Evolutionary conservation across 2,329 filamentous ascomycete species (phyloP).

Genomic region (Claviceps arundinis): DNA sequence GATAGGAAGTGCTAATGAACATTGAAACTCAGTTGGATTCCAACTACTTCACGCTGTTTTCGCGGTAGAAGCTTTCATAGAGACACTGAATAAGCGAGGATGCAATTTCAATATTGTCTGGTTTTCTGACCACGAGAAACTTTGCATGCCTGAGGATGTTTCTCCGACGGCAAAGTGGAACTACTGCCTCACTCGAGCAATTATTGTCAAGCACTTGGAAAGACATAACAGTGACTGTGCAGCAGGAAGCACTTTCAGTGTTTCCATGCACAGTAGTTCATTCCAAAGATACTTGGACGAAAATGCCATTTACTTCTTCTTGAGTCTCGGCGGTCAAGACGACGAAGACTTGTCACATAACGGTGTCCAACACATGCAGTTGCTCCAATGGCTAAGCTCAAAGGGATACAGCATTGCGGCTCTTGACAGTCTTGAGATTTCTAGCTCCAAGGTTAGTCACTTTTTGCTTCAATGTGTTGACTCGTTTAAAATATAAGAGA

Average conservation of each 20-base stretch:
- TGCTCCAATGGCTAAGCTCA: slow-evolving; percentile 17
- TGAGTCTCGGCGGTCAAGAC: slow-evolving; percentile 28
- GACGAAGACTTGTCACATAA: not conserved
- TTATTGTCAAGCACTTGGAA: slow-evolving; percentile 51
- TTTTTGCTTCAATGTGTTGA: not conserved
- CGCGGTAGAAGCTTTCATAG: not conserved
- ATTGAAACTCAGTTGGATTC: not conserved
- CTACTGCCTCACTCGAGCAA: slow-evolving; percentile 47
- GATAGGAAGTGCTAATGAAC: not conserved
- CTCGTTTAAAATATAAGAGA: too few relatives aligned
- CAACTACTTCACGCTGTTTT: not conserved
- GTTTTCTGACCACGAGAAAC: slow-evolving; percentile 41
- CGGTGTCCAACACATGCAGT: not conserved
- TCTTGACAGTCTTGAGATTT: slow-evolving; percentile 49
- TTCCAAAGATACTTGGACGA: slow-evolving; percentile 43
- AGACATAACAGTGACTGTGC: slow-evolving; percentile 9
- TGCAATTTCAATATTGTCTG: slow-evolving; percentile 62
- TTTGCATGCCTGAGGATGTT: slow-evolving; percentile 37
- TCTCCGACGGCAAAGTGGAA: slow-evolving; percentile 23
- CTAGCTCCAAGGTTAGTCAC: slow-evolving; percentile 5
- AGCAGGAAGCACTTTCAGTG: not conserved
- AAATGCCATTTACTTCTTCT: slow-evolving; percentile 50
- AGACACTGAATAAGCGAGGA: slow-evolving; percentile 36
- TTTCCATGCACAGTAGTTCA: slow-evolving; percentile 25
- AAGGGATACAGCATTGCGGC: slow-evolving; percentile 49